Conservation (phyloP, 129 eudicot genomes). For the Artemisia argyi region DNA sequence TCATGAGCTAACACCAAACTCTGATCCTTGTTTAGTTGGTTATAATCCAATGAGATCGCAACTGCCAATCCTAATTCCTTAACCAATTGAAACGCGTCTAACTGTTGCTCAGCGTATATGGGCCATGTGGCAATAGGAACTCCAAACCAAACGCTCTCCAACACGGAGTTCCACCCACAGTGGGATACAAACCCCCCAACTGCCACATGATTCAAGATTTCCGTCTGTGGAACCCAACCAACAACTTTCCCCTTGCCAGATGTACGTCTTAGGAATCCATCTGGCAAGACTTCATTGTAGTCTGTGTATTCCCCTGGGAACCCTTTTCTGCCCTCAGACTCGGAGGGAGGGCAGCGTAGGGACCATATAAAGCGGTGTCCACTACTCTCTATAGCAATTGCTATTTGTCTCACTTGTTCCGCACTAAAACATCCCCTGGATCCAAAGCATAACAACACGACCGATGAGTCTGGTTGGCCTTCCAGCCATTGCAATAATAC, state of each 20-base stretch:
- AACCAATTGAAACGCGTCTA: conserved; percentile 37
- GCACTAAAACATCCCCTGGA: too few species aligned
- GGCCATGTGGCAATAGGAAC: conserved; percentile 53
- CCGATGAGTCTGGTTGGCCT: too few species aligned
- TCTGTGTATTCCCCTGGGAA: too few species aligned
- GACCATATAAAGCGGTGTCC: too few species aligned
- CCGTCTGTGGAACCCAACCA: neutral
- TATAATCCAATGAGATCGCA: conserved; percentile 38
- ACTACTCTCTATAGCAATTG: neutral
- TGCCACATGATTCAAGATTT: conserved; percentile 29
- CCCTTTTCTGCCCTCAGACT: too few species aligned
- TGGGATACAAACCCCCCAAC: conserved; percentile 41
- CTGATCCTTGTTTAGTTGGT: neutral
- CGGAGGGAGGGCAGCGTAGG: neutral
- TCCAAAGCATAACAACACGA: too few species aligned
- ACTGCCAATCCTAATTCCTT: conserved; percentile 40
- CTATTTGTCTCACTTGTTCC: too few species aligned
- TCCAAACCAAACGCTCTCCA: conserved; percentile 38
- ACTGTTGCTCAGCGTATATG: conserved; percentile 37
- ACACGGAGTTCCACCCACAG: conserved; percentile 50
- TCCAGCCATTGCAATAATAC: neutral
- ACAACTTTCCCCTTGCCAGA: too few species aligned
- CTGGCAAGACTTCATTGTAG: too few species aligned
- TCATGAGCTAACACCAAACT: conserved; percentile 17
- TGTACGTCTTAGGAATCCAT: too few species aligned